Percentiles rank a stretch among this genome's conserved stretches.
Evolutionary conservation across 2,329 filamentous ascomycete species (phyloP).

Genomic region (Reticulascus tulasneorum): DNA sequence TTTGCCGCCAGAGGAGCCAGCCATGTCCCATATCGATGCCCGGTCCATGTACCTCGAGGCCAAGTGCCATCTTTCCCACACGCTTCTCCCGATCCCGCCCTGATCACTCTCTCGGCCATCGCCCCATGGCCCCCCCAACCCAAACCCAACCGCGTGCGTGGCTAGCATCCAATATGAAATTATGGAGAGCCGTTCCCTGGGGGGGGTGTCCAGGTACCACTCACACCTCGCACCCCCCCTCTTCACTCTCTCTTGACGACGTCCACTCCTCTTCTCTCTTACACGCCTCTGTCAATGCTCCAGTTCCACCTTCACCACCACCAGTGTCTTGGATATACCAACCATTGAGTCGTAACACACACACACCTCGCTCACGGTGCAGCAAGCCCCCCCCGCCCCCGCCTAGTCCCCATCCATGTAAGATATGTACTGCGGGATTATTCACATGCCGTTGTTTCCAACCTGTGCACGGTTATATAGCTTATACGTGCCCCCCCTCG

Average conservation of each 20-base stretch:
- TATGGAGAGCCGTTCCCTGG: no score
- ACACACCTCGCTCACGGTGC: not conserved
- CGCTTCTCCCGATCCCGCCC: slow-evolving; percentile 5
- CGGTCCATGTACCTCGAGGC: no score
- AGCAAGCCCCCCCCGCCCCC: not conserved
- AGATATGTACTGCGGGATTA: slow-evolving; percentile 11
- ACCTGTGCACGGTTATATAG: slow-evolving; percentile 13
- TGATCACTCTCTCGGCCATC: not conserved
- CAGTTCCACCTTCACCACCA: slow-evolving; percentile 1
- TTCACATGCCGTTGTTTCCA: slow-evolving; percentile 11
- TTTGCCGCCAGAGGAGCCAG: no score
- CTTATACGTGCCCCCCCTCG: slow-evolving; percentile 10
- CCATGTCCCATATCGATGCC: no score
- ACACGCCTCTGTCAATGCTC: not conserved
- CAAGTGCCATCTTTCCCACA: no score
- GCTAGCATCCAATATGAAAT: no score
- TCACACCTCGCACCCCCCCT: not conserved
- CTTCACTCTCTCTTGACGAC: not conserved
- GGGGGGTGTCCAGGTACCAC: no score
- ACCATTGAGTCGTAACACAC: no score
- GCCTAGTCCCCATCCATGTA: slow-evolving; percentile 1
- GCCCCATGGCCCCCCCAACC: no score
- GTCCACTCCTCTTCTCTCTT: not conserved
- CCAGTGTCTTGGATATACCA: no score
- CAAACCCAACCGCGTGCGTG: no score